Base-by-base conservation (phyloP, 2,329 filamentous ascomycete species). In the Aspergillus hiratsukae region DNA sequence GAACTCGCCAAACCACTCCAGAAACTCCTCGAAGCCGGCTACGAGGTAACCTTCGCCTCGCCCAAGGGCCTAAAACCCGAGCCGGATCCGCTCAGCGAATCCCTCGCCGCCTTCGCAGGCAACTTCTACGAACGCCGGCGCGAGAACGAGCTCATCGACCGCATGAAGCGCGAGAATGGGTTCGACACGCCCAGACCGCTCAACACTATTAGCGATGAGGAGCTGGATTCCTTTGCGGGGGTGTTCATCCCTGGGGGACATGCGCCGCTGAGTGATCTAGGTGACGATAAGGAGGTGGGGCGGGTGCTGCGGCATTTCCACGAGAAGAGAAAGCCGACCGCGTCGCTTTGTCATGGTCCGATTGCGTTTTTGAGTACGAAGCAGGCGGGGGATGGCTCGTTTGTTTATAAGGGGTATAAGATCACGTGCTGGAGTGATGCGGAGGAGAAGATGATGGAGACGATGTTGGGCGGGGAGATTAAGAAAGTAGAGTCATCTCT, bases 401-500 rank as follows among this genome's bases (percentile, higher is more conserved):
- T 79, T 51, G 73, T 70, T 25, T 80, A 79, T 56, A 73, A 76
- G 45, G 77, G 75, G 17, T 80, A 79, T 58, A 72, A 74, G 61
- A 72, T 80, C 31, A 79, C 76, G 1, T 71, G 69, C 40, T 79
- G 75, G 71, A 76, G 74, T 45, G 75, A 79, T 63, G 69, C 66
- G 0, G 77, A 80, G 62, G 78, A 80, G 65, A 75, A 72, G 61
- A 54, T 75, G 21, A 77, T 79, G 73, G 78, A 80, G 69, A 75
- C 66, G n/a, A 53, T 76, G 54, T 59, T 75, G 28, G 64, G 75
- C 4, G 77, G 75, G 0, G 75, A 79, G 61, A 68, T 79, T 3
- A 64, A 72, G 52, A 79, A 77, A 63, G 75, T 77, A 5, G 78
- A 75, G 60, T 66, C 68, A 4, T 64, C 60, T 7, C 57, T 80